Conservation (phyloP, 2,329 filamentous ascomycete genomes). For the Fusarium verticillioides region DNA sequence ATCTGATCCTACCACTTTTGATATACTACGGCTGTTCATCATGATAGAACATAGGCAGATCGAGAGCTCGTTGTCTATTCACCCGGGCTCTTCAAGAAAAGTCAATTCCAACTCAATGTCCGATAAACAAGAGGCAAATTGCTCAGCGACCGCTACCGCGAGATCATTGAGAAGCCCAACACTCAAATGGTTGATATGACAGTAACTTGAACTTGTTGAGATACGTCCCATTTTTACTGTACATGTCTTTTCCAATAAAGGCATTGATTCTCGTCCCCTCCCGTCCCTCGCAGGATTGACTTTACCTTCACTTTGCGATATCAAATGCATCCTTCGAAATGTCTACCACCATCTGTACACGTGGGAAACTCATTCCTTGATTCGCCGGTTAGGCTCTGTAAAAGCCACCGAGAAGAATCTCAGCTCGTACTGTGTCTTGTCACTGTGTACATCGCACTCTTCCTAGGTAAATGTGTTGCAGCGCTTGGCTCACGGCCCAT, state of each 20-base stretch:
- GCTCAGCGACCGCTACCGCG: not conserved
- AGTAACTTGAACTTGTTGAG: not conserved
- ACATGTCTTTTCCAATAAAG: not conserved
- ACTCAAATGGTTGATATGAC: not conserved
- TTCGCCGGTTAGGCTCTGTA: constrained; percentile 25
- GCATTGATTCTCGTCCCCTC: not conserved
- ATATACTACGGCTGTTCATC: not conserved
- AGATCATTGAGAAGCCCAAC: not conserved
- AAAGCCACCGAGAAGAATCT: constrained; percentile 35
- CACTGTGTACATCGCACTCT: constrained; percentile 25
- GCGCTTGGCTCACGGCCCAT: constrained; percentile 11
- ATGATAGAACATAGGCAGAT: not conserved
- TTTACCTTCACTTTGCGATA: not conserved
- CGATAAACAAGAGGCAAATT: not conserved
- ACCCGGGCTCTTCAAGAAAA: not conserved
- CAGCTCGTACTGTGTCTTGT: constrained; percentile 23
- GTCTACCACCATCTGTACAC: constrained; percentile 35
- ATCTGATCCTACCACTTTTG: not conserved
- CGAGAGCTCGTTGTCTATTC: not conserved
- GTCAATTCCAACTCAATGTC: not conserved
- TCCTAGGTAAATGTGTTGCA: constrained; percentile 22
- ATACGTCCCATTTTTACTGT: not conserved
- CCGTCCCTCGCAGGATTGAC: constrained; percentile 2
- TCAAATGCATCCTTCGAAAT: constrained; percentile 10
- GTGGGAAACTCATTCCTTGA: constrained; percentile 33